Percentiles rank a stretch among this genome's conserved stretches.
phyloP scores from a whole-genome alignment of 1,284 basidiomycete genomes.

The Agroathelia rolfsii region DNA sequence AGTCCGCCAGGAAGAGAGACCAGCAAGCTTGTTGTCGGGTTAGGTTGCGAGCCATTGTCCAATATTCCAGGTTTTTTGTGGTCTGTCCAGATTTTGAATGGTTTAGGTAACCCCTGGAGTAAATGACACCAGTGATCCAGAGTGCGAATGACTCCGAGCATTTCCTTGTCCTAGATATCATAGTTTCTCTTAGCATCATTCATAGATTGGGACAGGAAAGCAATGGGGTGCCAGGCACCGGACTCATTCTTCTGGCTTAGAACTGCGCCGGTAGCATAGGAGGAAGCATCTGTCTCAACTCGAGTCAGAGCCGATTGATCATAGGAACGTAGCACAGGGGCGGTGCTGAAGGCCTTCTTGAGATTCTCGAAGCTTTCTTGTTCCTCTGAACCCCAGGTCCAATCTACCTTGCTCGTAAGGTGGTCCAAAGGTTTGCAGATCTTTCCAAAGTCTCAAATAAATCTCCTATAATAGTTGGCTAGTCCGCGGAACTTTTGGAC shows the following conservation, averaged over 20 bases:
- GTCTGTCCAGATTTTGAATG: no score
- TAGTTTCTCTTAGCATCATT: conserved; percentile 10
- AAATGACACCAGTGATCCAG: no score
- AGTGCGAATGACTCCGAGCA: no score
- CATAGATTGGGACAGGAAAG: conserved; percentile 10
- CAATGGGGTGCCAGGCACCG: conserved; percentile 9
- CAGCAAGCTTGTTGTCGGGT: no score
- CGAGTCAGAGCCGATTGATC: conserved; percentile 1
- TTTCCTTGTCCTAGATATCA: conserved; percentile 16
- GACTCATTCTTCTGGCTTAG: conserved; percentile 1
- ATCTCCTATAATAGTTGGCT: conserved; percentile 27
- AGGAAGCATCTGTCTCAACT: conserved; percentile 7
- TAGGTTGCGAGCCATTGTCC: no score
- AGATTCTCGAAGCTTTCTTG: conserved; percentile 2
- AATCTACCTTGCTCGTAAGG: conserved; percentile 10
- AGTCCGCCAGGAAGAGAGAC: no score
- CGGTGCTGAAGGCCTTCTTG: neutral
- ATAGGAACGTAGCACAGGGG: conserved; percentile 4
- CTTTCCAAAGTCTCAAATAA: conserved; percentile 27
- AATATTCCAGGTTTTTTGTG: no score
- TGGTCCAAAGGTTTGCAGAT: conserved; percentile 17
- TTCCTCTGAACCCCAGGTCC: conserved; percentile 2
- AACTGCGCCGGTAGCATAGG: neutral
- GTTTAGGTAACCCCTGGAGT: no score
- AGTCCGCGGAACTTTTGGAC: conserved; percentile 26